A percentile compares a stretch with the other conserved stretches of the same genome.
phyloP scores from a whole-genome alignment of 306 rosid species.

The Carpinus viminea region DNA sequence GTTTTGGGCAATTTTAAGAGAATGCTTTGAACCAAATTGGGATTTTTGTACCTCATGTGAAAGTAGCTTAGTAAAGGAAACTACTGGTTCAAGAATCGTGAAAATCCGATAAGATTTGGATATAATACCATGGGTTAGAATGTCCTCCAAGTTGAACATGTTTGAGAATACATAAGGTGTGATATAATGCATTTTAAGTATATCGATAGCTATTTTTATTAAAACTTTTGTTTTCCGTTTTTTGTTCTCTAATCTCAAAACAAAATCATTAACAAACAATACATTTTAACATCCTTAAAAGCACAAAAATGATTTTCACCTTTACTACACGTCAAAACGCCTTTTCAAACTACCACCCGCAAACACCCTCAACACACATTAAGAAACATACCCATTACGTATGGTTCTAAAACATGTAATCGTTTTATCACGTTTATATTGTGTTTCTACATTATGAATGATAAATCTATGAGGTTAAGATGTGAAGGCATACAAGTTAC shows the following conservation, averaged over 20 bases:
- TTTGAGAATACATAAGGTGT: constrained; percentile 9
- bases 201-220: neutral
- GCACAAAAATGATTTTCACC: too few species aligned
- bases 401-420: neutral
- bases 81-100: constrained; percentile 36
- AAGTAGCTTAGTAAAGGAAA: constrained; percentile 44
- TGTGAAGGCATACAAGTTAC: neutral
- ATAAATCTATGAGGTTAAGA: neutral
- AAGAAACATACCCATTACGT: too few species aligned
- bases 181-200: constrained; percentile 11
- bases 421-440: neutral
- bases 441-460: neutral
- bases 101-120: constrained; percentile 39
- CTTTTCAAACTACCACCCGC: too few species aligned
- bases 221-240: too few species aligned
- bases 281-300: too few species aligned
- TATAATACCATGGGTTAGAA: constrained; percentile 27
- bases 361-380: too few species aligned
- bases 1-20: constrained; percentile 33
- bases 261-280: too few species aligned
- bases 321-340: too few species aligned
- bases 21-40: constrained; percentile 29
- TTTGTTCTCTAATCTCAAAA: too few species aligned
- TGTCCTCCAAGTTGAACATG: constrained; percentile 60
- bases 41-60: constrained; percentile 1